phyloP scores from a whole-genome alignment of 2,329 filamentous ascomycete genomes.

The Alternaria conjuncta region DNA sequence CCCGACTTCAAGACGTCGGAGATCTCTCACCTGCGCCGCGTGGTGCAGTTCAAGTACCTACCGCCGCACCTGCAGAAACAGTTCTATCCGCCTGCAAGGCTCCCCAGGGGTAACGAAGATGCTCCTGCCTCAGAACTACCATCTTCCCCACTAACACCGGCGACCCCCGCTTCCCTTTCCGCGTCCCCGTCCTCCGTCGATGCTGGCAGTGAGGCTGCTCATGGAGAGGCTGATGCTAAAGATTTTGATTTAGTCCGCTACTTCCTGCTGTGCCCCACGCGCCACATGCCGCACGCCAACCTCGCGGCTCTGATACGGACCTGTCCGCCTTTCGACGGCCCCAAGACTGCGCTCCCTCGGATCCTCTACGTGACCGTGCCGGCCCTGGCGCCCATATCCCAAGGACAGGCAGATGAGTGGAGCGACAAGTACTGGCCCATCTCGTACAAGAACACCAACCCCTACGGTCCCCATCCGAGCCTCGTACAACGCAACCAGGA shows the following conservation, averaged over 20 bases:
- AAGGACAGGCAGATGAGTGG: constrained; percentile 77
- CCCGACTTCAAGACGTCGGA: constrained; percentile 53
- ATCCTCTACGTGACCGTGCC: constrained; percentile 73
- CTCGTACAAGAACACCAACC: constrained; percentile 86
- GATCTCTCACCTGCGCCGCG: constrained; percentile 71
- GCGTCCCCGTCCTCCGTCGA: constrained; percentile 7
- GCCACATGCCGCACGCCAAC: constrained; percentile 60
- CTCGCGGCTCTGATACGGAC: constrained; percentile 43
- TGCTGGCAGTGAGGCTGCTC: constrained; percentile 17
- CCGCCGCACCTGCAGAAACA: constrained; percentile 63
- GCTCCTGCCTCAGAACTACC: constrained; percentile 35
- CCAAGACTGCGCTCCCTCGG: constrained; percentile 54
- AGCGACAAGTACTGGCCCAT: constrained; percentile 81
- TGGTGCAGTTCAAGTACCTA: constrained; percentile 73
- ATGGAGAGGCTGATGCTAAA: constrained; percentile 32
- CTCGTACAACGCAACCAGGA: constrained; percentile 73
- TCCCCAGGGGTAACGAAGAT: constrained; percentile 45
- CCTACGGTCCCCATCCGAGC: constrained; percentile 81
- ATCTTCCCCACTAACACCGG: constrained; percentile 30
- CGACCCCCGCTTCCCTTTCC: constrained; percentile 16
- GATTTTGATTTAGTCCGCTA: constrained; percentile 51
- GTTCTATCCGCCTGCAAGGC: constrained; percentile 41
- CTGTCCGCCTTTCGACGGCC: constrained; percentile 48
- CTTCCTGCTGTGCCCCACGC: constrained; percentile 60
- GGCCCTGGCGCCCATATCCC: constrained; percentile 74